A percentile compares a stretch with the other conserved stretches of the same genome.
Evolutionary conservation across 345 rosid species (phyloP).

Genomic region (Gossypium raimondii): DNA sequence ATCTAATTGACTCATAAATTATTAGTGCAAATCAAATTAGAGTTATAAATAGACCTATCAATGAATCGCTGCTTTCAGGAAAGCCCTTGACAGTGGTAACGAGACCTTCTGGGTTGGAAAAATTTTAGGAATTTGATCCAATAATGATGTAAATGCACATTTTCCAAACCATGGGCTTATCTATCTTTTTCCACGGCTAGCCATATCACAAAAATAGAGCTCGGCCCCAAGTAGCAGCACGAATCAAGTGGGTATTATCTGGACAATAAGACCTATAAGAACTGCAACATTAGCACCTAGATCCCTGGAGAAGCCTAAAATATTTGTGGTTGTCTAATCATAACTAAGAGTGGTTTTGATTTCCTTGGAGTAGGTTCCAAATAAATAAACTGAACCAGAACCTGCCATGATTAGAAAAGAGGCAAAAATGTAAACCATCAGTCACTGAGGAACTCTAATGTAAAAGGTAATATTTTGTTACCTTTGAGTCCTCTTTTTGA

Average conservation of each 20-base stretch:
- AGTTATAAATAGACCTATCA: no score
- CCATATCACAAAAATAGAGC: constrained; percentile 84
- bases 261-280: constrained; percentile 61
- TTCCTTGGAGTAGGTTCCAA: constrained; percentile 71
- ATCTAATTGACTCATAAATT: no score
- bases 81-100: no score
- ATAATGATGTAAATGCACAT: constrained; percentile 74
- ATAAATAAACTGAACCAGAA: constrained; percentile 79
- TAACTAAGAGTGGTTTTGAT: constrained; percentile 71
- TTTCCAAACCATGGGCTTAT: constrained; percentile 67
- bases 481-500: neutral
- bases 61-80: no score
- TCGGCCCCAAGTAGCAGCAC: constrained; percentile 62
- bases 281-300: constrained; percentile 80
- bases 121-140: constrained; percentile 78
- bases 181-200: constrained; percentile 45
- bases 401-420: constrained; percentile 81
- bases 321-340: constrained; percentile 69
- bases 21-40: no score
- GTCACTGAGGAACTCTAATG: constrained; percentile 43
- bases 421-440: constrained; percentile 88
- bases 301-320: constrained; percentile 71
- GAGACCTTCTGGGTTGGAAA: constrained; percentile 69
- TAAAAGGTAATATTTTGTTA: constrained; percentile 29
- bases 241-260: constrained; percentile 81